Conservation (phyloP, 78 protist species). For the Tieghemostelium lacteum region DNA sequence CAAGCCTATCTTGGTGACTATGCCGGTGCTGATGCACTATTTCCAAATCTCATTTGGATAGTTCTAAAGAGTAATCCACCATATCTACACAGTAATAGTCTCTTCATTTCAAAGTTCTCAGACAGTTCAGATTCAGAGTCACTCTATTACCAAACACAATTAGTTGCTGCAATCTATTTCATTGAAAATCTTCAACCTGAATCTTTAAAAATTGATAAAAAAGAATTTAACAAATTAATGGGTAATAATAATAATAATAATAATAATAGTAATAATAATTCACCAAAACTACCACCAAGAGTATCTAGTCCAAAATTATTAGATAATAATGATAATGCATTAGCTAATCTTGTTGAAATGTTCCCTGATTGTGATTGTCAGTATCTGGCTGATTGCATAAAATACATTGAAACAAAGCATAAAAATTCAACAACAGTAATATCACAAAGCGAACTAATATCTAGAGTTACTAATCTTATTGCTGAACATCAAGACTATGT, state of each 20-base stretch:
- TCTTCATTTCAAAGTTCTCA: slow-evolving; percentile 60
- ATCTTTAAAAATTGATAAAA: slow-evolving; percentile 54
- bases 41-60: slow-evolving; percentile 55
- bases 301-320: neutral
- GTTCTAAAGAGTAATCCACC: slow-evolving; percentile 46
- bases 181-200: slow-evolving; percentile 48
- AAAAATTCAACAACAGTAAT: neutral
- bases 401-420: slow-evolving; percentile 48
- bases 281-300: neutral
- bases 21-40: slow-evolving; percentile 58
- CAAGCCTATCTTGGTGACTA: slow-evolving; percentile 15
- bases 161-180: slow-evolving; percentile 44
- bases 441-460: slow-evolving; percentile 10
- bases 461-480: slow-evolving; percentile 62
- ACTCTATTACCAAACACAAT: slow-evolving; percentile 60
- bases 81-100: slow-evolving; percentile 35
- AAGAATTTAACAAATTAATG: slow-evolving; percentile 44
- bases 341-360: slow-evolving; percentile 53
- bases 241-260: slow-evolving; percentile 2
- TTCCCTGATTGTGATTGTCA: slow-evolving; percentile 68
- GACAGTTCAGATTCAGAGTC: slow-evolving; percentile 64
- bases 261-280: neutral
- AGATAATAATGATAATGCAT: slow-evolving; percentile 49
- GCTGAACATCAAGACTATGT: slow-evolving; percentile 63
- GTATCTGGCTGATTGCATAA: slow-evolving; percentile 41